Evolutionary conservation across 768 basidiomycete species (phyloP), one percentile per base, ranked within the genome.

Genomic region (Hericium coralloides): DNA sequence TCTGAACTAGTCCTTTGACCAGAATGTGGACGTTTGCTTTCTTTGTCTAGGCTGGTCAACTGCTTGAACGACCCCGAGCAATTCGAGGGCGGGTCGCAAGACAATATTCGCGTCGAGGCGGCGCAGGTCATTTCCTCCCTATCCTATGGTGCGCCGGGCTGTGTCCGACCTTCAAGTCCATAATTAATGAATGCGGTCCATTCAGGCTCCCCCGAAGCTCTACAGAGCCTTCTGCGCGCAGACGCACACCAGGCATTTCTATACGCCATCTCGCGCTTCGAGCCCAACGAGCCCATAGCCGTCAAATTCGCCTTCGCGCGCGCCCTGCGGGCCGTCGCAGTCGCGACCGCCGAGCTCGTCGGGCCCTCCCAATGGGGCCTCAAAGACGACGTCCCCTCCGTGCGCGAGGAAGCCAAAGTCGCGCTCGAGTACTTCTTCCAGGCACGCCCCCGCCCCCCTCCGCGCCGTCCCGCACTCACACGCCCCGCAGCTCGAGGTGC

Each of bases 121-220:
- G 85, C 88, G 0, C 85, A 89, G 61, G 77, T 91, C 38, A 73
- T 91, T 15, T 79, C 87, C 0, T 91, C 89, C 0, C 73, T 92
- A 12, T 79, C 87, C 0, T 85, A 87, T 59, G 87, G 87, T 82
- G 50, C 52, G 4, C 31, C 18, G 22, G 38, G 1, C 49, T 25
- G 4, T 12, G 52, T 48, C 41, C 52, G 50, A 41, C 9, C 26
- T 25, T n/a, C 25, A 18, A 1, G 53, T 10, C 12, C 17, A 31
- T 17, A 20, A 31, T 4, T 53, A 31, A 15, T 17, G 20, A 15
- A 48, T 39, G 38, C 38, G 17, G 47, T 12, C n/a, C 43, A 36
- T 9, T 12, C 55, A 84, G 84, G 87, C 20, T 84, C 87, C 0
- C 78, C 82, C 22, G 77, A 78, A 17, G 81, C 85, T 0, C 73